Base-by-base conservation (phyloP, 2,329 filamentous ascomycete species). In the Chrysosporium keratinophilum region DNA sequence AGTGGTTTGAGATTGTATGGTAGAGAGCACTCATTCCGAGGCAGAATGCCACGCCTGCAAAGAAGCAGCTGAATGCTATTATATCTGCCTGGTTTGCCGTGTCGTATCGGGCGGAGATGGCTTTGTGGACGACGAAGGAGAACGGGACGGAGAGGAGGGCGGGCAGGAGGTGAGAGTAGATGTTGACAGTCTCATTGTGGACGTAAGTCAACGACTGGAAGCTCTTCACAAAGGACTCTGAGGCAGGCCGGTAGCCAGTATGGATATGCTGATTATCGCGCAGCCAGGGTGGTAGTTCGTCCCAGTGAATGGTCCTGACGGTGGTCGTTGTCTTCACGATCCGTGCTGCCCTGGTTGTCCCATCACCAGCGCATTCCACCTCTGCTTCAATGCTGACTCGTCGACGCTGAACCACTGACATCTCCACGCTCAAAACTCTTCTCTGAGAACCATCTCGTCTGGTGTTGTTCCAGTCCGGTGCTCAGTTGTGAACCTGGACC, bases 1-100 rank as follows among this genome's bases (percentile, higher is more conserved):
- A 93, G 69, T 98, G 93, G 60, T 96, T 95, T 19, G 78, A 82
- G 46, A 96, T 79, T 1, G 87, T 79, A 67, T 98, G 93, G 66
- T 83, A 98, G 2, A 84, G 86, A 4, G 88, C 85, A 61, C 85
- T 89, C 83, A 90, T 87, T 19, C 85, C 84, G 50, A 93, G 73
- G 62, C 87, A 91, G 34, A 81, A 63, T 28, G 82, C 77, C 1
- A 85, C 86, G 43, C 88, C 88, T 20, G 74, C 73, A 63, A 95
- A 89, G 75, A 93, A 95, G 70, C 83, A 89, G 0, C 74, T 72
- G 66, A 95, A 88, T 31, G 81, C 87, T 35, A 81, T 58, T n/a
- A 87, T 74, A 66, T 95, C 88, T 2, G 77, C 71, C 7, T 64
- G 56, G 7, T 74, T 76, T 5, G 86, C 85, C 2, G 76, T 74